These are phyloP conservation scores for Quercus lobata DNA, from an alignment of 331 rosid species.

Conservation along the genomic window DNA sequence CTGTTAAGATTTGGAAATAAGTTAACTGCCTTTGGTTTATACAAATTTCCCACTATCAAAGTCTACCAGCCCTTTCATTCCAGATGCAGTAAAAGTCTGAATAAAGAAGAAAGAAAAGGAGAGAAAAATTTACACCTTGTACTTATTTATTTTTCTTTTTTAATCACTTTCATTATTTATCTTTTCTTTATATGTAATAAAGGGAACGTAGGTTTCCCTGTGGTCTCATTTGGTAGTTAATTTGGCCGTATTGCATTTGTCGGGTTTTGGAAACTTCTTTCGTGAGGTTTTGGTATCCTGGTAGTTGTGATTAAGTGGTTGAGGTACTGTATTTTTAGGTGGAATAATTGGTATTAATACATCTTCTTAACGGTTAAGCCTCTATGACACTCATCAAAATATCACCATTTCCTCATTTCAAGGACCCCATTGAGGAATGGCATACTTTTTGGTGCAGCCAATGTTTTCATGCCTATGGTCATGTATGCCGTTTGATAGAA, in stretches of 20 bases:
- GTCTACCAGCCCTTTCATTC: slow-evolving; percentile 20
- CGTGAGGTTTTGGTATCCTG: neutral
- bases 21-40: slow-evolving; percentile 3
- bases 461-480: too few species aligned
- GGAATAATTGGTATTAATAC: neutral
- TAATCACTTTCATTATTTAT: neutral
- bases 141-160: slow-evolving; percentile 5
- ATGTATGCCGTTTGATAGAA: too few species aligned
- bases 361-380: neutral
- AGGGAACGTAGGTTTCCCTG: slow-evolving; percentile 20
- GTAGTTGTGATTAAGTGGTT: neutral
- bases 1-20: slow-evolving; percentile 89
- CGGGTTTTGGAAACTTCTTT: neutral
- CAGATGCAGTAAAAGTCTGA: slow-evolving; percentile 16
- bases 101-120: slow-evolving; percentile 13
- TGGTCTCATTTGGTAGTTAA: slow-evolving; percentile 16
- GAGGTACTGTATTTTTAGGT: neutral
- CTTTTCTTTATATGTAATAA: slow-evolving; percentile 18
- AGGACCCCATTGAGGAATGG: too few species aligned
- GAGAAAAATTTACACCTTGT: slow-evolving; percentile 14
- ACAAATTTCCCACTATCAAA: slow-evolving; percentile 17
- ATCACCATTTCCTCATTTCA: too few species aligned
- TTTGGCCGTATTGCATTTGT: slow-evolving; percentile 1
- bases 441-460: too few species aligned
- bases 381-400: neutral